phyloP scores from a whole-genome alignment of 2,329 filamentous ascomycete species.

The Colletotrichum sidae region DNA sequence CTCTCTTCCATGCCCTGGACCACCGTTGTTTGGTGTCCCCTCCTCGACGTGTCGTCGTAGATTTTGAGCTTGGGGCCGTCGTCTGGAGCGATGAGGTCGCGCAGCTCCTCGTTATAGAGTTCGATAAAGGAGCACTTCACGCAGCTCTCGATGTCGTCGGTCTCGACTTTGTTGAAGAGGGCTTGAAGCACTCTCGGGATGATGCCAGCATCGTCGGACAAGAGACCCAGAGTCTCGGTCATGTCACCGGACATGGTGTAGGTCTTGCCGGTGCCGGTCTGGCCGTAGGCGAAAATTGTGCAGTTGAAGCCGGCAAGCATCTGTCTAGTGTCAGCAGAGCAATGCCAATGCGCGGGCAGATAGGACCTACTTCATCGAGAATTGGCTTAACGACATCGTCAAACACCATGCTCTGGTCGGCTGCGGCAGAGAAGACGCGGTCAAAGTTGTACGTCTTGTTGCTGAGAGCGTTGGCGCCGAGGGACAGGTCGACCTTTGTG shows the following conservation, averaged over 20 bases:
- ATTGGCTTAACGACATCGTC: conserved; percentile 96
- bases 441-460: conserved; percentile 98
- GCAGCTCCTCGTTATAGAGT: conserved; percentile 96
- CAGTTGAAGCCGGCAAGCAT: conserved; percentile 97
- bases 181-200: conserved; percentile 91
- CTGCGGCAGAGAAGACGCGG: conserved; percentile 94
- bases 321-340: conserved; percentile 57
- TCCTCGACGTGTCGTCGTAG: conserved; percentile 89
- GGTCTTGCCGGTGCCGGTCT: conserved; percentile 97
- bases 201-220: conserved; percentile 93
- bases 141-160: conserved; percentile 82
- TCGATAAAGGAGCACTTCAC: conserved; percentile 99
- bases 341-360: background rate
- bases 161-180: conserved; percentile 86
- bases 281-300: conserved; percentile 98
- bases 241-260: conserved; percentile 99
- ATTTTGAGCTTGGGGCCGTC: conserved; percentile 92
- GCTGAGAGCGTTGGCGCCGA: conserved; percentile 91
- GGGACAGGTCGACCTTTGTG: conserved; percentile 84
- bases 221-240: conserved; percentile 83
- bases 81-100: conserved; percentile 86
- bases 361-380: conserved; percentile 80
- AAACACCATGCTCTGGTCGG: conserved; percentile 93
- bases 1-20: conserved; percentile 99
- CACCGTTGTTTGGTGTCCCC: conserved; percentile 84